Conservation (phyloP, 768 basidiomycete species). For the Rickenella mellea region DNA sequence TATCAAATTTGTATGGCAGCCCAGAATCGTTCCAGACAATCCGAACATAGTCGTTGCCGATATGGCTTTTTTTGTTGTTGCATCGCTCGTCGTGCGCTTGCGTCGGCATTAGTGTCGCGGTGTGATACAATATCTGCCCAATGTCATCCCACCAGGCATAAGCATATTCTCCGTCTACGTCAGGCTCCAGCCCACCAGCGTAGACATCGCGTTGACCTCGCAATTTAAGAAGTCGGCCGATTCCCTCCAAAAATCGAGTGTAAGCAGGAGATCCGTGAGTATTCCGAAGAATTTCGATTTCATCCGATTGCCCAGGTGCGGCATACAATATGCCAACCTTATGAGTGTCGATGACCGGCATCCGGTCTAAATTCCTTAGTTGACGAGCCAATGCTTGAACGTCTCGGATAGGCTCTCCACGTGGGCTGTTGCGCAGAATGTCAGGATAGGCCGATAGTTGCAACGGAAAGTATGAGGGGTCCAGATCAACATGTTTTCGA, state of each 20-base stretch:
- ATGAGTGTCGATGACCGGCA: conserved; percentile 94
- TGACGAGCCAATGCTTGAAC: conserved; percentile 46
- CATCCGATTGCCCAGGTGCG: conserved; percentile 79
- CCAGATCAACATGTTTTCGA: conserved; percentile 75
- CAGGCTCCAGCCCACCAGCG: conserved; percentile 83
- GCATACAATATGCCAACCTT: conserved; percentile 96
- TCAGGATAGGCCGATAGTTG: conserved; percentile 75
- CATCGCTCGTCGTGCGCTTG: conserved; percentile 54
- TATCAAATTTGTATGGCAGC: conserved; percentile 81
- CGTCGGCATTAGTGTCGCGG: conserved; percentile 95
- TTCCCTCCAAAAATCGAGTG: conserved; percentile 82
- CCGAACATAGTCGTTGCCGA: conserved; percentile 93
- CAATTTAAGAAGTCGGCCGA: conserved; percentile 81
- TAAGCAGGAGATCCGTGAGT: conserved; percentile 91
- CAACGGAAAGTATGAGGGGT: conserved; percentile 77
- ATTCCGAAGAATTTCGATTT: conserved; percentile 82
- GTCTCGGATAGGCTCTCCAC: conserved; percentile 39
- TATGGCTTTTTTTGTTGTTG: conserved; percentile 86
- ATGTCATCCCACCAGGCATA: conserved; percentile 99
- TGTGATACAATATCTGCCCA: conserved; percentile 88
- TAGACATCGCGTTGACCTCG: conserved; percentile 89
- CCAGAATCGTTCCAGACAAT: conserved; percentile 99
- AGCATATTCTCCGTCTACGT: conserved; percentile 91
- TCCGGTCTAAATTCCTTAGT: conserved; percentile 63
- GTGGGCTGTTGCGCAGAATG: conserved; percentile 33